phyloP scores from a whole-genome alignment of 495 filamentous ascomycete species.

The Pseudoneurospora amorphoporcata region DNA sequence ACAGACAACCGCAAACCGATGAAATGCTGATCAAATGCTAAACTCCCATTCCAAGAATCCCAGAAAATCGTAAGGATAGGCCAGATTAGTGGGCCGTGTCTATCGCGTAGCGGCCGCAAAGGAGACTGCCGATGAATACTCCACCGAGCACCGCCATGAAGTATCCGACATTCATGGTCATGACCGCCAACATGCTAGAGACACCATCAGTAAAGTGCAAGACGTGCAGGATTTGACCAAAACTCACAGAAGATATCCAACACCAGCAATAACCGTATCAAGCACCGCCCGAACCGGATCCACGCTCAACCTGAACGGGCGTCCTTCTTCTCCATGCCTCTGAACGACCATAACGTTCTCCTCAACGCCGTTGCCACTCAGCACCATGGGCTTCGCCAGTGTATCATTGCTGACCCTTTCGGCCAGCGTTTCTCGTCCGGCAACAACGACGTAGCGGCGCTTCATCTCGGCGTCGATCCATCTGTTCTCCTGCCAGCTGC shows the following conservation, averaged over 20 bases:
- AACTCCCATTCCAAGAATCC: background rate
- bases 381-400: slow-evolving; percentile 47
- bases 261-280: slow-evolving; percentile 57
- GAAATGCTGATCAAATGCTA: background rate
- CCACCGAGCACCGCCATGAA: slow-evolving; percentile 80
- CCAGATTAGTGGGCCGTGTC: slow-evolving; percentile 23
- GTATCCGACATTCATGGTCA: slow-evolving; percentile 97
- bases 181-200: slow-evolving; percentile 88
- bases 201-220: slow-evolving; percentile 6
- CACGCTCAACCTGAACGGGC: slow-evolving; percentile 69
- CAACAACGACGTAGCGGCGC: slow-evolving; percentile 65
- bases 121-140: slow-evolving; percentile 73
- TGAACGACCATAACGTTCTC: slow-evolving; percentile 63
- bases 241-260: slow-evolving; percentile 84
- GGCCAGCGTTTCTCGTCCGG: slow-evolving; percentile 48
- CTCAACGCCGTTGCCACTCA: slow-evolving; percentile 60
- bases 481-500: slow-evolving; percentile 39
- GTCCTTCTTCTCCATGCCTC: slow-evolving; percentile 32
- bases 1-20: background rate
- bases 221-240: background rate
- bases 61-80: background rate
- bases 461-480: slow-evolving; percentile 55
- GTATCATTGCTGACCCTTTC: slow-evolving; percentile 39
- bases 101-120: slow-evolving; percentile 56
- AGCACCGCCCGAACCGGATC: slow-evolving; percentile 65